Evolutionary conservation across 2,329 filamentous ascomycete species (phyloP).

Genomic region (Ceratocystis diversiconidia): DNA sequence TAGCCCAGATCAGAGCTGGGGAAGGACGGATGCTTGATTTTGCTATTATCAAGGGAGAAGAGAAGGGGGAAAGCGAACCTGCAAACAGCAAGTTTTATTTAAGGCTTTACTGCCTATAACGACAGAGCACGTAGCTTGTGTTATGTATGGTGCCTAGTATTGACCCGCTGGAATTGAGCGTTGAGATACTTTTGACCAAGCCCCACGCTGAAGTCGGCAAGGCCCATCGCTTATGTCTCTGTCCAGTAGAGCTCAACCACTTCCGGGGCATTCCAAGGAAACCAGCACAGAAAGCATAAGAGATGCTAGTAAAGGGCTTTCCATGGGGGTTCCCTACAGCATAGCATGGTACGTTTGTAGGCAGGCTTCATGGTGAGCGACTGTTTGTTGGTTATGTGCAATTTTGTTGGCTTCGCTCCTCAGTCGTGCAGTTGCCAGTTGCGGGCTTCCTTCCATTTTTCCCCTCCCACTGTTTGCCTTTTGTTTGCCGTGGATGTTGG

Average conservation of each 20-base stretch:
- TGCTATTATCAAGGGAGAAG: background rate
- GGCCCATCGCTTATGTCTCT: background rate
- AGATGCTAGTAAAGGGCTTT: background rate
- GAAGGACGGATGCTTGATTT: background rate
- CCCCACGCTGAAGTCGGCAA: background rate
- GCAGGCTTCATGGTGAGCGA: background rate
- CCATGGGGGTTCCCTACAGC: background rate
- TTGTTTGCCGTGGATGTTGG: background rate
- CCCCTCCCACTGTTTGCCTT: background rate
- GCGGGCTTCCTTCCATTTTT: conserved; percentile 3
- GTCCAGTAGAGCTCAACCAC: background rate
- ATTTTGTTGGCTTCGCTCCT: background rate
- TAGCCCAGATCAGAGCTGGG: background rate
- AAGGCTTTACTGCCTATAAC: background rate
- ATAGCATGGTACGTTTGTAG: background rate
- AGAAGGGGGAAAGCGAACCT: background rate
- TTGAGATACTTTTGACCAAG: background rate
- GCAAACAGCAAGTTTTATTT: background rate
- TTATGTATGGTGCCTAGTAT: background rate
- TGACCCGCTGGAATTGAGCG: background rate
- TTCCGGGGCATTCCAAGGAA: background rate
- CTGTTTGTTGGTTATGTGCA: background rate
- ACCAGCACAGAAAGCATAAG: background rate
- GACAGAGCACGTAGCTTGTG: background rate
- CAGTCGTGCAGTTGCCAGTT: background rate